phyloP scores from a whole-genome alignment of 352 stramenopile genomes.

The Sclerospora graminicola region DNA sequence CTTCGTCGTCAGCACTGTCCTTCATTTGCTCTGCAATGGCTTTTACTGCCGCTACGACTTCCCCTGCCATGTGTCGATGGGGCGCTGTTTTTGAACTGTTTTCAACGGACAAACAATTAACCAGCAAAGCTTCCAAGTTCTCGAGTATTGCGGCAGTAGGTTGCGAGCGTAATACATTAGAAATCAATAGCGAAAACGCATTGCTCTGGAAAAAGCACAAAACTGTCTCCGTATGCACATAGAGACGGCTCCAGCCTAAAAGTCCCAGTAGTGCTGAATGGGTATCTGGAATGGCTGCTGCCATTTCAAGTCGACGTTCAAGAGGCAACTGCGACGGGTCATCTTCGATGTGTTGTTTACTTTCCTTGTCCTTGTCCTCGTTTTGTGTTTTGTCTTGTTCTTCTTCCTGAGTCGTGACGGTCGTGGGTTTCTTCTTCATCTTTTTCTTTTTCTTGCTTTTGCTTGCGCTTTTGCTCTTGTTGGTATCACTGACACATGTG shows the following conservation, averaged over 20 bases:
- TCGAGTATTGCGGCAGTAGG: conserved; percentile 31
- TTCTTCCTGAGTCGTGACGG: conserved; percentile 8
- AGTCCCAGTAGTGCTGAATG: conserved; percentile 66
- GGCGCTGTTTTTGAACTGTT: conserved; percentile 17
- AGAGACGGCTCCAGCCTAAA: conserved; percentile 60
- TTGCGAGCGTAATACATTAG: conserved; percentile 43
- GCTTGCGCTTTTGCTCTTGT: conserved; percentile 6
- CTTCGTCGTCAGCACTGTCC: conserved; percentile 10
- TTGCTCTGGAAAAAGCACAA: conserved; percentile 59
- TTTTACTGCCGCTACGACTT: conserved; percentile 33
- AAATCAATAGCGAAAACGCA: conserved; percentile 46
- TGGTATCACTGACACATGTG: neutral
- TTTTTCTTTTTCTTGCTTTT: conserved; percentile 16
- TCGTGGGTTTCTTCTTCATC: conserved; percentile 8
- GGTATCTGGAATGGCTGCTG: conserved; percentile 49
- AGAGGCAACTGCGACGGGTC: conserved; percentile 44
- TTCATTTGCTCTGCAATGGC: conserved; percentile 15
- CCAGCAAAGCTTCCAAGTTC: conserved; percentile 42
- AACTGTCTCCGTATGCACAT: conserved; percentile 52
- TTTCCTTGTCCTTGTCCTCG: conserved; percentile 12
- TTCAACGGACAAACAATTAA: conserved; percentile 50
- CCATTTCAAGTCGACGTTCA: conserved; percentile 45
- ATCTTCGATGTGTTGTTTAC: neutral
- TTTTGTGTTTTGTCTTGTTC: conserved; percentile 7
- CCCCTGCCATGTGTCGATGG: conserved; percentile 29